These are phyloP conservation scores for Ulota crispa DNA, from an alignment of 225 moss, liverwort and hornwort species.

Conservation along the genomic window DNA sequence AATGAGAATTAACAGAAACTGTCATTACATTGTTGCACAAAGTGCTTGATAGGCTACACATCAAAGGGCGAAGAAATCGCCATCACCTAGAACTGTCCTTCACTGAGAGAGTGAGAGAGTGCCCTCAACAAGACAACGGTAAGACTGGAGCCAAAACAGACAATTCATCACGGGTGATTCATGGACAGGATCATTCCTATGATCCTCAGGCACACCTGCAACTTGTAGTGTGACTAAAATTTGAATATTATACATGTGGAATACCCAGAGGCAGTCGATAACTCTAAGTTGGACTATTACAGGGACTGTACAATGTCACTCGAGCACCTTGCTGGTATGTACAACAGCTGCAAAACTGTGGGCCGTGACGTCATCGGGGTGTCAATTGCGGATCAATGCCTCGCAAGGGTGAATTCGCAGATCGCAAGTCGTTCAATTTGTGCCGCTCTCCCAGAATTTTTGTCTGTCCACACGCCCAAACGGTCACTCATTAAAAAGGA, in stretches of 20 bases:
- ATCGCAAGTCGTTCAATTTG: conserved; percentile 34
- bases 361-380: conserved; percentile 23
- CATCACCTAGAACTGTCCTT: conserved; percentile 41
- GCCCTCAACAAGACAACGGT: conserved; percentile 7
- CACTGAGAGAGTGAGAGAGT: not conserved
- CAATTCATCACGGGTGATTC: conserved; percentile 41
- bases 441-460: conserved; percentile 40
- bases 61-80: conserved; percentile 26
- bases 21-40: conserved; percentile 25
- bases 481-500: conserved; percentile 7
- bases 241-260: conserved; percentile 21
- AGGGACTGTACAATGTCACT: conserved; percentile 22
- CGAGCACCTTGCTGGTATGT: conserved; percentile 8
- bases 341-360: conserved; percentile 23
- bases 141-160: conserved; percentile 1
- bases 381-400: conserved; percentile 44
- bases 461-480: conserved; percentile 28
- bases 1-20: not conserved
- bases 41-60: conserved; percentile 4
- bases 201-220: not conserved
- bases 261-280: not conserved
- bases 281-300: conserved; percentile 5
- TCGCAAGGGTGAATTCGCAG: conserved; percentile 45
- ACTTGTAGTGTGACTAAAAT: not conserved
- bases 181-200: conserved; percentile 24